Percentiles rank a stretch among this genome's conserved stretches.
Evolutionary conservation across 371 early-diverging fungal genomes (phyloP).

Genomic region (Catenaria anguillulae): DNA sequence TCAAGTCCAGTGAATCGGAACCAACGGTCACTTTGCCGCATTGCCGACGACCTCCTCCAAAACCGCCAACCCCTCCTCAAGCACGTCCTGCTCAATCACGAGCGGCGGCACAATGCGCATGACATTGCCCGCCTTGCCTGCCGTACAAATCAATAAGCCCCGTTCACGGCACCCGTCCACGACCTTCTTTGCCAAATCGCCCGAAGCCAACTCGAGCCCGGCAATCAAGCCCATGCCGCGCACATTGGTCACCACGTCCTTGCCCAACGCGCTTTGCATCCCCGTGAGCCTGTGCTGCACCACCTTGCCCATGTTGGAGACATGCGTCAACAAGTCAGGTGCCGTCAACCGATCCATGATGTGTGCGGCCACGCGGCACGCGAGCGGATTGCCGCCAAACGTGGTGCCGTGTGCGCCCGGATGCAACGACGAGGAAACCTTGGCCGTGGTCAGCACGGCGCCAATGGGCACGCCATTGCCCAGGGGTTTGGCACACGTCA

Average conservation of each 20-base stretch:
- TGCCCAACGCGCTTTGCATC: slow-evolving; percentile 25
- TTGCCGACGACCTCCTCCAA: slow-evolving; percentile 20
- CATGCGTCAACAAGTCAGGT: slow-evolving; percentile 37
- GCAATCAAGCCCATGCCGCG: slow-evolving; percentile 73
- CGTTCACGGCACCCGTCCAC: slow-evolving; percentile 59
- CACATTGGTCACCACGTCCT: slow-evolving; percentile 50
- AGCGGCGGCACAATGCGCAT: slow-evolving; percentile 82
- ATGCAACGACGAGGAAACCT: slow-evolving; percentile 26
- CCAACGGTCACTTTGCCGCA: too few species aligned
- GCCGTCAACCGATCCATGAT: background rate
- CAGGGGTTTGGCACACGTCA: slow-evolving; percentile 88
- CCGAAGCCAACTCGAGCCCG: slow-evolving; percentile 30
- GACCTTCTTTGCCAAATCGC: slow-evolving; percentile 13
- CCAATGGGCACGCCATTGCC: slow-evolving; percentile 91
- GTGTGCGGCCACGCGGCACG: slow-evolving; percentile 25
- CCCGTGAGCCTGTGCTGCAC: slow-evolving; percentile 34
- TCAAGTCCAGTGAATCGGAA: too few species aligned
- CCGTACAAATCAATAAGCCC: slow-evolving; percentile 47
- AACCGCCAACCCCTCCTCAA: slow-evolving; percentile 44
- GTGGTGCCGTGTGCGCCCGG: slow-evolving; percentile 90
- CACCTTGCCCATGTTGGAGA: slow-evolving; percentile 38
- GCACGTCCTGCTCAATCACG: slow-evolving; percentile 46
- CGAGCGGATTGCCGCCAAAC: slow-evolving; percentile 88
- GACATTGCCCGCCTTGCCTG: slow-evolving; percentile 21
- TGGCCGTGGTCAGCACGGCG: slow-evolving; percentile 56